phyloP scores from a whole-genome alignment of 2,329 filamentous ascomycete genomes.

The Alternaria panax region DNA sequence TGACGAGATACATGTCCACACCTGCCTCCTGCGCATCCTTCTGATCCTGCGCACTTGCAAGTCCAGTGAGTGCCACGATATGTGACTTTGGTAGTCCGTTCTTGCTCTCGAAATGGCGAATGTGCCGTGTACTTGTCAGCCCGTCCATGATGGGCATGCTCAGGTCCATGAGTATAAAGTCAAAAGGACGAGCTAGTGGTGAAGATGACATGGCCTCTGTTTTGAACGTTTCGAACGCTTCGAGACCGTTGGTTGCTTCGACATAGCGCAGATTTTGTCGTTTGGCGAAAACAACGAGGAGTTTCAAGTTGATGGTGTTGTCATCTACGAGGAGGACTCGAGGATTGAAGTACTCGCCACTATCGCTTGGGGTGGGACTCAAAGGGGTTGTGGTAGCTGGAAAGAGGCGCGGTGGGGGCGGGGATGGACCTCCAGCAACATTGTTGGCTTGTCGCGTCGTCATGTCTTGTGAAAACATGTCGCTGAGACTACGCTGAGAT shows the following conservation, averaged over 20 bases:
- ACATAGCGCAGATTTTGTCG: conserved; percentile 37
- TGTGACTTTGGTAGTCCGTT: conserved; percentile 25
- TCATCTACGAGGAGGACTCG: conserved; percentile 46
- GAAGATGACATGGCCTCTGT: conserved; percentile 21
- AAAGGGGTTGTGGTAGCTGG: conserved; percentile 28
- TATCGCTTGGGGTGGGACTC: conserved; percentile 23
- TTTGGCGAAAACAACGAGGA: conserved; percentile 53
- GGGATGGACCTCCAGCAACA: conserved; percentile 11
- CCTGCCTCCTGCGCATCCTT: conserved; percentile 44
- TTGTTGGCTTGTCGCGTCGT: conserved; percentile 1
- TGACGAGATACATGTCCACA: conserved; percentile 49
- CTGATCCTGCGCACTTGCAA: conserved; percentile 48
- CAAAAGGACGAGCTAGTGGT: conserved; percentile 33
- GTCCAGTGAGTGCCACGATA: conserved; percentile 49
- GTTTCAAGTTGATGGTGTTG: conserved; percentile 46
- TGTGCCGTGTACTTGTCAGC: conserved; percentile 45
- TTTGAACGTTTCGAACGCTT: conserved; percentile 40
- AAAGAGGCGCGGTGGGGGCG: conserved; percentile 21
- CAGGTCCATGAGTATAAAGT: conserved; percentile 47
- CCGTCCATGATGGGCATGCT: conserved; percentile 50
- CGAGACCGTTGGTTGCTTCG: conserved; percentile 44
- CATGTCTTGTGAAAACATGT: conserved; percentile 21
- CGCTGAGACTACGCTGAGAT: conserved; percentile 35
- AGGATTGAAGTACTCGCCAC: conserved; percentile 38
- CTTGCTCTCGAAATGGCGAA: conserved; percentile 39